These are phyloP conservation scores for Aureobasidium melanogenum DNA, from an alignment of 2,329 filamentous ascomycete genomes.

Conservation along the genomic window DNA sequence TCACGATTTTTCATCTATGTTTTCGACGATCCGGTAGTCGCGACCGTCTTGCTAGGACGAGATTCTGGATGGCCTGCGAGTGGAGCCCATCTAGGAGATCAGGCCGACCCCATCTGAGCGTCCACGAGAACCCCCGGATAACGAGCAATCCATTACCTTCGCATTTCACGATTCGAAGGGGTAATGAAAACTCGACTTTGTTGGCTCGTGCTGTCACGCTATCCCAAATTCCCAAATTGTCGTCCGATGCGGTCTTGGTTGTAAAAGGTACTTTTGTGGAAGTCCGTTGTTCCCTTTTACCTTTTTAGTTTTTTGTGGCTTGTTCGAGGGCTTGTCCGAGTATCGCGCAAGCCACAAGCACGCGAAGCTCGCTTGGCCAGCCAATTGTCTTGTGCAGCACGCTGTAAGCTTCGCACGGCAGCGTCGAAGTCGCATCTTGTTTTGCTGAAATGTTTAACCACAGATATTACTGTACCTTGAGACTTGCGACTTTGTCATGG, in stretches of 20 bases:
- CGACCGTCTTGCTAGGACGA: neutral
- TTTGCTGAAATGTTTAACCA: too few species aligned
- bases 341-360: neutral
- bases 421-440: neutral
- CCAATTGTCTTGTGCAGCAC: neutral
- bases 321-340: neutral
- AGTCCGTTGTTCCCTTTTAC: neutral
- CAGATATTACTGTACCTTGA: too few species aligned
- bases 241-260: neutral
- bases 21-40: neutral
- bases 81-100: neutral
- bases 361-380: constrained; percentile 3
- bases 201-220: constrained; percentile 10
- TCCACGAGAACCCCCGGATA: constrained; percentile 2
- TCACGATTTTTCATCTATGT: neutral
- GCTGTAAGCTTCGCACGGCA: neutral
- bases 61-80: neutral
- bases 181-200: neutral
- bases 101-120: constrained; percentile 12
- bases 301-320: neutral
- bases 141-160: constrained; percentile 8
- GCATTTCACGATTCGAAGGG: constrained; percentile 5
- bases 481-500: too few species aligned
- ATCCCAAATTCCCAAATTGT: too few species aligned
- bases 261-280: neutral